Conservation (phyloP, 768 basidiomycete genomes). For the Calocybe cyanea region DNA sequence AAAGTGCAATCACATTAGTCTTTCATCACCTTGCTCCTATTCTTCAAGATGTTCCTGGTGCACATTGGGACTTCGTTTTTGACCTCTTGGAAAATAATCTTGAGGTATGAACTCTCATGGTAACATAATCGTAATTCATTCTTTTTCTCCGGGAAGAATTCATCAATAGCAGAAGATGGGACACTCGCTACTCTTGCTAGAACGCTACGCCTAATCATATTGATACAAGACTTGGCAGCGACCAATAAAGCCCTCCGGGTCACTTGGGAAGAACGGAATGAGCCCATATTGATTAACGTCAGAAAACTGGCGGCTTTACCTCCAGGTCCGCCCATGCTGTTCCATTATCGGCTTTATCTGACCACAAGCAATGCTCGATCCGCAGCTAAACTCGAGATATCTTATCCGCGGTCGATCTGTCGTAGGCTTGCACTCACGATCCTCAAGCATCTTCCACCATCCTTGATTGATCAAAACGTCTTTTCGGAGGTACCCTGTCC, state of each 20-base stretch:
- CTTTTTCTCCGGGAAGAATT: conserved; percentile 38
- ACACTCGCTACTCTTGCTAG: conserved; percentile 64
- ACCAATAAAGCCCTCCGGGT: conserved; percentile 74
- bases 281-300: conserved; percentile 51
- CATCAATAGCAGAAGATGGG: conserved; percentile 52
- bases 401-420: conserved; percentile 62
- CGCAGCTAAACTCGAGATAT: conserved; percentile 29
- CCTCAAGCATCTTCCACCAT: conserved; percentile 59
- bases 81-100: conserved; percentile 86
- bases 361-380: no score
- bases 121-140: background rate
- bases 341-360: background rate
- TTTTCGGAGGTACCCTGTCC: conserved; percentile 50
- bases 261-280: conserved; percentile 60
- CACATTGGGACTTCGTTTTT: conserved; percentile 92
- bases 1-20: conserved; percentile 71
- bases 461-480: conserved; percentile 60
- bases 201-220: conserved; percentile 62
- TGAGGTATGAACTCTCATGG: conserved; percentile 51
- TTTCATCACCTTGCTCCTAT: conserved; percentile 80
- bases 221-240: conserved; percentile 63
- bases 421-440: conserved; percentile 66
- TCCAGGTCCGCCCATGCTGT: conserved; percentile 34
- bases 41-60: conserved; percentile 78
- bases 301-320: conserved; percentile 54